Conservation (phyloP, 78 protist species). For the Pelomyxa schiedti region DNA sequence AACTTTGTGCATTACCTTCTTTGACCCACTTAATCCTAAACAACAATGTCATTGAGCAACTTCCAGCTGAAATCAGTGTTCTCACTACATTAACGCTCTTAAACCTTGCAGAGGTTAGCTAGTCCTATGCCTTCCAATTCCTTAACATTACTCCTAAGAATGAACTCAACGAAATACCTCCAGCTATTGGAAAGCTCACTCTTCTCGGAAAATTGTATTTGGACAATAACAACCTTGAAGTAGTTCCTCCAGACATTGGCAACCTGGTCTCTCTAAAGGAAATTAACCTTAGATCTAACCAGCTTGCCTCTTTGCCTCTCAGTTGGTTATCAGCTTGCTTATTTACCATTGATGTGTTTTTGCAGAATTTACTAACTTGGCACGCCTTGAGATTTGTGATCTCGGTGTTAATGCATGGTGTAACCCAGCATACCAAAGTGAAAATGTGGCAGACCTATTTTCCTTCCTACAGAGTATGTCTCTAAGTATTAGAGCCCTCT, state of each 20-base stretch:
- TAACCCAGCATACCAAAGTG: slow-evolving; percentile 5
- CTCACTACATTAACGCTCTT: slow-evolving; percentile 1
- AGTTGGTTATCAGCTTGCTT: no score
- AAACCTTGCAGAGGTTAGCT: slow-evolving; percentile 45
- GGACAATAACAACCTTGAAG: slow-evolving; percentile 44
- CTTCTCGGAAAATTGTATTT: slow-evolving; percentile 28
- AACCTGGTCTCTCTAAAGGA: slow-evolving; percentile 14
- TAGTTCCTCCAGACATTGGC: slow-evolving; percentile 17
- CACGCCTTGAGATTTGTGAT: no score
- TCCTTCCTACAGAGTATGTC: slow-evolving; percentile 12
- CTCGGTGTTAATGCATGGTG: slow-evolving; percentile 44
- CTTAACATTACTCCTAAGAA: no score
- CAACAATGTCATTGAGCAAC: slow-evolving; percentile 13
- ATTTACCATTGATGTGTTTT: no score
- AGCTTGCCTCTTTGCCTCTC: slow-evolving; percentile 32
- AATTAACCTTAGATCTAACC: slow-evolving; percentile 36
- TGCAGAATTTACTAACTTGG: no score
- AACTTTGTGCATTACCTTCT: no score
- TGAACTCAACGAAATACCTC: slow-evolving; percentile 23
- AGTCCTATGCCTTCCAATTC: no score
- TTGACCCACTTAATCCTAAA: slow-evolving; percentile 23
- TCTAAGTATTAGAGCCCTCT: no score
- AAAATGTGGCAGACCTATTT: slow-evolving; percentile 14
- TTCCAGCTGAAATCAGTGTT: slow-evolving; percentile 38
- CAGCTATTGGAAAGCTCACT: slow-evolving; percentile 1